These are phyloP conservation scores for Schizothecium vesticola DNA, from an alignment of 495 filamentous ascomycete genomes.

Conservation along the genomic window DNA sequence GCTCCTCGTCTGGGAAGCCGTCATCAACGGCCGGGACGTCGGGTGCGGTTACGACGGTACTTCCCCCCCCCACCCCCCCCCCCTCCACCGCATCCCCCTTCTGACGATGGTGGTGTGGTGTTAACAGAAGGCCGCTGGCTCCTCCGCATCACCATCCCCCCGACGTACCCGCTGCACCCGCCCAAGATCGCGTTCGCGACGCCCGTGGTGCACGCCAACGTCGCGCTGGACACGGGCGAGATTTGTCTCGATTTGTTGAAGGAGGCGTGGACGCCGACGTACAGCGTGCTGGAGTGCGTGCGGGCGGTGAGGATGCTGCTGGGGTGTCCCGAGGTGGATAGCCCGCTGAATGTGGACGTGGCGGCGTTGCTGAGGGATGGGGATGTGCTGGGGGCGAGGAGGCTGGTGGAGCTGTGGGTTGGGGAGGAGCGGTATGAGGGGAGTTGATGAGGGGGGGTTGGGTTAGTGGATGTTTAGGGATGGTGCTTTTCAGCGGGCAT, in stretches of 20 bases:
- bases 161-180: conserved; percentile 70
- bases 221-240: conserved; percentile 75
- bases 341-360: conserved; percentile 85
- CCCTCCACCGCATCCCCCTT: no score
- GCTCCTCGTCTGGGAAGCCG: conserved; percentile 70
- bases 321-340: conserved; percentile 69
- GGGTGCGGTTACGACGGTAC: conserved; percentile 67
- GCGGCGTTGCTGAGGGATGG: conserved; percentile 70
- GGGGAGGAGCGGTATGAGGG: conserved; percentile 46
- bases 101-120: not conserved
- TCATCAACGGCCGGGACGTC: conserved; percentile 62
- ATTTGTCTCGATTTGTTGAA: conserved; percentile 89
- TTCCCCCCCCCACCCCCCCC: not conserved
- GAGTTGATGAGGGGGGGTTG: not conserved
- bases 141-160: conserved; percentile 69
- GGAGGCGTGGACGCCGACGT: conserved; percentile 76
- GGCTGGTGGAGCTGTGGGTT: conserved; percentile 77
- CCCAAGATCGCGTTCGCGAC: conserved; percentile 75
- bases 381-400: conserved; percentile 70
- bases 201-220: conserved; percentile 79
- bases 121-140: conserved; percentile 80
- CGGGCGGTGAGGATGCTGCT: conserved; percentile 74
- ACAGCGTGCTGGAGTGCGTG: conserved; percentile 71
- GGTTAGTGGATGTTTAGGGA: not conserved
- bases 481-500: not conserved